A percentile compares a stretch with the other conserved stretches of the same genome.
These are phyloP conservation scores for Dactylellina sp. DNA, from an alignment of 2,329 filamentous ascomycete species.

Conservation along the genomic window DNA sequence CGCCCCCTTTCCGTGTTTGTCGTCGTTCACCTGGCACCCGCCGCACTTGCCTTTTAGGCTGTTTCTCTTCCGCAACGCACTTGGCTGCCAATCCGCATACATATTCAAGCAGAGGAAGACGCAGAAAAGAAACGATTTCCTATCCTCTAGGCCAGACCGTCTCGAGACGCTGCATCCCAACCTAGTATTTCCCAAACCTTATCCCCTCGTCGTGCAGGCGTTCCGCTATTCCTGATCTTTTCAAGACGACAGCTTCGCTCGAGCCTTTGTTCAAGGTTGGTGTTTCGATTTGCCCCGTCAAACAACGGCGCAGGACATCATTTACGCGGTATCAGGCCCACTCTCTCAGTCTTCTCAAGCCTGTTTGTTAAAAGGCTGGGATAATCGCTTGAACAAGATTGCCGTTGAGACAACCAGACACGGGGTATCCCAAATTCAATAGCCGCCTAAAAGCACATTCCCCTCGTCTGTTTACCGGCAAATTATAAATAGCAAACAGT, in stretches of 20 bases:
- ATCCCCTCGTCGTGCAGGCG: too few relatives aligned
- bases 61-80: slow-evolving; percentile 51
- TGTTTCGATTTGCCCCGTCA: slow-evolving; percentile 52
- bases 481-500: too few relatives aligned
- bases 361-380: slow-evolving; percentile 46
- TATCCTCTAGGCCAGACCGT: neutral
- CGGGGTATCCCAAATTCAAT: slow-evolving; percentile 17
- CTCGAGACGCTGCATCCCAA: too few relatives aligned
- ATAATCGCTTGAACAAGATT: slow-evolving; percentile 32
- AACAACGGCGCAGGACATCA: slow-evolving; percentile 24
- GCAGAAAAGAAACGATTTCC: neutral
- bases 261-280: slow-evolving; percentile 44
- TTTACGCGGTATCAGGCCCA: slow-evolving; percentile 46
- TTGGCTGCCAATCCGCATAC: neutral
- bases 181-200: too few relatives aligned
- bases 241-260: too few relatives aligned
- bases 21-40: neutral
- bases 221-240: too few relatives aligned
- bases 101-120: neutral
- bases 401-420: slow-evolving; percentile 31
- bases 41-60: slow-evolving; percentile 35
- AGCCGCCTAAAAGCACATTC: slow-evolving; percentile 23
- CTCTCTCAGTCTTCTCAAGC: slow-evolving; percentile 22
- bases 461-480: neutral
- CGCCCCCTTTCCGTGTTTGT: neutral